Evolutionary conservation across 108 stramenopile genomes (phyloP), one percentile per base, ranked within the genome.

Genomic region (Conticribra weissflogii): DNA sequence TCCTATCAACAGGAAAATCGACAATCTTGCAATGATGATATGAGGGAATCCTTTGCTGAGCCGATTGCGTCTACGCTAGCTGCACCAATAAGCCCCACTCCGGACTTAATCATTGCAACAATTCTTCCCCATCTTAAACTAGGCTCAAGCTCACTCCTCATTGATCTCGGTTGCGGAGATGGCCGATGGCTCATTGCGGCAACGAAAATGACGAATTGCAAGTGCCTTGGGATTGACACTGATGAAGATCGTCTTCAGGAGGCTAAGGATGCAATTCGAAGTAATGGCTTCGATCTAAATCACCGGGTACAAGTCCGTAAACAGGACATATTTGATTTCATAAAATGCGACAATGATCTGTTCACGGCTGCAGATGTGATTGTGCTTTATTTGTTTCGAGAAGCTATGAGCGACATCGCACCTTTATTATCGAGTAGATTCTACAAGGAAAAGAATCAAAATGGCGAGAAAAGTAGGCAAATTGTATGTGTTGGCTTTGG

Each of bases 111-210:
- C 21, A 76, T 81, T 34, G 51, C 61, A 44, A n/a, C 63, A 28
- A 71, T 81, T 34, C 79, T 81, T 32, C 75, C 79, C 22, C 30
- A 58, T 34, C 74, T 83, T n/a, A 45, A 57, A 31, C 55, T 83
- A 14, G 53, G 62, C 30, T 33, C 53, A 2, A 31, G 64, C 29
- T 68, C 66, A 31, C 62, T 74, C 14, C 52, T 83, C 15, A 68
- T 83, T n/a, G 77, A 83, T 64, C 56, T 79, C 9, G 73, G 71
- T 4, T 83, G 82, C 22, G 78, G 78, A n/a, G 82, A 83, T 46
- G 82, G 82, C 14, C 47, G 82, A 23, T 83, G 82, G 82, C 54
- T 83, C 23, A 46, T 79, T n/a, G 74, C 67, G 29, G 82, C 82
- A n/a, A 31, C 68, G 19, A 34, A 51, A 33, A 49, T 66, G 22